These are phyloP conservation scores for Aureobasidium musti DNA, from an alignment of 2,329 filamentous ascomycete genomes.

Conservation along the genomic window DNA sequence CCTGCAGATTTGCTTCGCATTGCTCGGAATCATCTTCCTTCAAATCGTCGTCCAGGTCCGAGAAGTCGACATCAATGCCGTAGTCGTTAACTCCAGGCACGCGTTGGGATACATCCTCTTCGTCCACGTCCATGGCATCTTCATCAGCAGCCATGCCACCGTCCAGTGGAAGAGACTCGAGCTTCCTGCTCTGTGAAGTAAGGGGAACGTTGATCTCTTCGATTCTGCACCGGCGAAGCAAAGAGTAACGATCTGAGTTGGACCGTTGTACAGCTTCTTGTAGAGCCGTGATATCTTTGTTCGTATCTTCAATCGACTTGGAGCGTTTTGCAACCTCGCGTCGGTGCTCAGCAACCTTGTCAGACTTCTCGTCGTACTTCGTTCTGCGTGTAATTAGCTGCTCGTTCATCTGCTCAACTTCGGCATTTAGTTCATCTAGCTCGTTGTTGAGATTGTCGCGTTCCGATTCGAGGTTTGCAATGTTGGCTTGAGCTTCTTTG, in stretches of 20 bases:
- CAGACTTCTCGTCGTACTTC: slow-evolving; percentile 67
- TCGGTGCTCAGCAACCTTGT: slow-evolving; percentile 76
- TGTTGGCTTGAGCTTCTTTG: slow-evolving; percentile 66
- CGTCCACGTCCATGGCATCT: slow-evolving; percentile 84
- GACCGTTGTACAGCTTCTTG: slow-evolving; percentile 86
- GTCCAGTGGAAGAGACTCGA: slow-evolving; percentile 85
- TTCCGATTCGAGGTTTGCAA: slow-evolving; percentile 69
- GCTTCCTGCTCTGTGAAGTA: slow-evolving; percentile 63
- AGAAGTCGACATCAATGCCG: slow-evolving; percentile 87
- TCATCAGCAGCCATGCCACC: slow-evolving; percentile 67
- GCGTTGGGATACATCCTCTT: slow-evolving; percentile 59
- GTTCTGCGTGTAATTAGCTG: slow-evolving; percentile 68
- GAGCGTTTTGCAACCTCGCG: slow-evolving; percentile 79
- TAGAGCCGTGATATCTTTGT: slow-evolving; percentile 74
- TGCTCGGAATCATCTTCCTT: slow-evolving; percentile 72
- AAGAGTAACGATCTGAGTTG: slow-evolving; percentile 76
- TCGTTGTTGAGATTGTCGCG: slow-evolving; percentile 73
- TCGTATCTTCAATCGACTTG: slow-evolving; percentile 74
- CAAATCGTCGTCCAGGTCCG: slow-evolving; percentile 76
- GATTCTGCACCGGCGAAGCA: slow-evolving; percentile 86
- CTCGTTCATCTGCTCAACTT: slow-evolving; percentile 74
- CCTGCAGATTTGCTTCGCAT: slow-evolving; percentile 72
- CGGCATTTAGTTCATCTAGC: slow-evolving; percentile 70
- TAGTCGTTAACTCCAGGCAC: slow-evolving; percentile 75
- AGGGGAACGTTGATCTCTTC: slow-evolving; percentile 90